Evolutionary conservation across 495 filamentous ascomycete genomes (phyloP), one percentile per base, ranked within the genome.

Genomic region (Penicillium malachiteum): DNA sequence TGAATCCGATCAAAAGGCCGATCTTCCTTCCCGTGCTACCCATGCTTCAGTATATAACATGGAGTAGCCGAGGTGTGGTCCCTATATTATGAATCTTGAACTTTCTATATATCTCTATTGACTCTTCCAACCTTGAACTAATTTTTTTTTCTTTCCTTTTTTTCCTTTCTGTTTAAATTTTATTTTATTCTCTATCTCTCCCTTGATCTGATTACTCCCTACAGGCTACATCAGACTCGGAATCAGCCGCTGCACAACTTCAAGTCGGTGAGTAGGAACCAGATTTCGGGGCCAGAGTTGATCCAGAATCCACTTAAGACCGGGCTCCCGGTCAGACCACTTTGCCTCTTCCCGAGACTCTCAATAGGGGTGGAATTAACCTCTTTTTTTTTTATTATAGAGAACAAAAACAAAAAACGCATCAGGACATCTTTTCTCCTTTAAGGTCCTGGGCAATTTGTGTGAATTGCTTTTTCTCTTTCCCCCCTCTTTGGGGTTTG

Each of bases 271-370:
- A 41, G 38, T 40, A 11, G 14, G n/a, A n/a, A n/a, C n/a, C 41
- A 30, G 26, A 16, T 45, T 51, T 60, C 56, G 54, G 50, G 41
- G 48, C 16, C 30, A 50, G 48, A 47, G 57, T 26, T 26, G 21
- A 35, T 60, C 57, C 58, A 61, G 58, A 30, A 53, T 57, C 54
- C 57, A 52, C 48, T 56, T 41, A 50, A 55, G n/a, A 49, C 50
- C 55, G 50, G n/a, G 38, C 33, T 5, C 18, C 8, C 55, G 58
- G 45, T 64, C 62, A 61, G 62, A 64, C 62, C 62, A 64, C 62
- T 64, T 60, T 58, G 62, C 48, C 62, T 64, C 47, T 52, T 59
- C 54, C 21, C 21, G 21, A 26, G 21, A 59, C 47, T 44, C 56
- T 60, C 48, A 54, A 51, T 51, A 48, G 50, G 56, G 47, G 46